phyloP scores from a whole-genome alignment of 306 rosid species.

The Mucuna pruriens region DNA sequence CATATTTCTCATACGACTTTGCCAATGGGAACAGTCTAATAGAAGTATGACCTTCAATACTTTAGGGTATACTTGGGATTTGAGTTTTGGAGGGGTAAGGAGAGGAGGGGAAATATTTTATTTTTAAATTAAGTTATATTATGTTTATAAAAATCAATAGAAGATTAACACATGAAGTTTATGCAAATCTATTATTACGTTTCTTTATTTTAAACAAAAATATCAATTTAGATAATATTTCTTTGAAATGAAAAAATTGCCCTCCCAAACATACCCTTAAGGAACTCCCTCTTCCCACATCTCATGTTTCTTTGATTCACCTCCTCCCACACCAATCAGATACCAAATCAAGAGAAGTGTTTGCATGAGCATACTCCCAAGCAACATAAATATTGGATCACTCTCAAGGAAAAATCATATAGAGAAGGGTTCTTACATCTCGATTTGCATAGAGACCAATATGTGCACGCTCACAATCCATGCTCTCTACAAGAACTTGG shows the following conservation, averaged over 20 bases:
- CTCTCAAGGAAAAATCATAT: neutral
- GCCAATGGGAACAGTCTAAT: neutral
- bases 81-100: neutral
- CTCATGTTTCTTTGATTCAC: neutral
- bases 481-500: slow-evolving; percentile 94
- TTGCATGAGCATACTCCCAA: slow-evolving; percentile 4
- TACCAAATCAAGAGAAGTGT: slow-evolving; percentile 15
- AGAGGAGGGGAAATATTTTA: neutral
- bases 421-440: slow-evolving; percentile 64
- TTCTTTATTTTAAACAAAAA: neutral
- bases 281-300: neutral
- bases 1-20: slow-evolving; percentile 10
- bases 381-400: slow-evolving; percentile 4
- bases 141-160: no score
- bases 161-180: no score
- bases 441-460: slow-evolving; percentile 83
- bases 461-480: slow-evolving; percentile 72
- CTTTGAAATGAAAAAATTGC: neutral
- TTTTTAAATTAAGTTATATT: no score
- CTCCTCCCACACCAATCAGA: neutral
- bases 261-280: neutral
- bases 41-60: neutral
- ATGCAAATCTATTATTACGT: neutral
- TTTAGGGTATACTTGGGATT: neutral
- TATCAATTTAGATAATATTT: neutral